A percentile compares a stretch with the other conserved stretches of the same genome.
Conservation (phyloP, 345 rosid species). For the Boechera stricta region DNA sequence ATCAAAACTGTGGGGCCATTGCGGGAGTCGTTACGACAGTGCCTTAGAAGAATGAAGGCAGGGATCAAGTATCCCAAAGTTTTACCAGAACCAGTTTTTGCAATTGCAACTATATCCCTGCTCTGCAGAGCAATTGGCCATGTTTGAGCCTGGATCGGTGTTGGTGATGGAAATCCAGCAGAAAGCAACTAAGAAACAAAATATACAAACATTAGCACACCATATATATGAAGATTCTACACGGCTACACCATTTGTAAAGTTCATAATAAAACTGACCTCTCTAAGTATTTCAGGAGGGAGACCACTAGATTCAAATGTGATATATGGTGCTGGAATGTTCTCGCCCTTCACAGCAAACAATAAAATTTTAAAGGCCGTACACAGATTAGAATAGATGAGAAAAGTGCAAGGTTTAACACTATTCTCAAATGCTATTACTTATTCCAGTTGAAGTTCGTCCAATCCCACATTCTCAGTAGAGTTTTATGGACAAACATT, state of each 20-base stretch:
- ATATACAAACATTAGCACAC: slow-evolving; percentile 17
- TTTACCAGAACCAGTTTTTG: slow-evolving; percentile 99
- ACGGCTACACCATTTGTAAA: not conserved
- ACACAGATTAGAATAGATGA: slow-evolving; percentile 19
- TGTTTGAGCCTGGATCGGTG: slow-evolving; percentile 99
- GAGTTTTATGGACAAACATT: slow-evolving; percentile 51
- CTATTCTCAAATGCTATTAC: slow-evolving; percentile 49
- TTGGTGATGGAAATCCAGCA: slow-evolving; percentile 90
- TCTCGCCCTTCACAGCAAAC: slow-evolving; percentile 71
- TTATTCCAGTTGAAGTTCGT: slow-evolving; percentile 50
- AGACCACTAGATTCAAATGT: slow-evolving; percentile 91
- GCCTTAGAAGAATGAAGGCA: slow-evolving; percentile 82
- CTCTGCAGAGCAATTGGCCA: slow-evolving; percentile 96
- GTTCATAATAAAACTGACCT: slow-evolving; percentile 58
- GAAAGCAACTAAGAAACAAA: slow-evolving; percentile 67
- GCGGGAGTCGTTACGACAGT: slow-evolving; percentile 66
- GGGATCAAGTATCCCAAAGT: slow-evolving; percentile 96
- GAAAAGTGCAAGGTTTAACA: slow-evolving; percentile 38
- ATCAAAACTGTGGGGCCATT: slow-evolving; percentile 91
- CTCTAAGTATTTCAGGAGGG: slow-evolving; percentile 90
- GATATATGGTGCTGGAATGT: slow-evolving; percentile 90
- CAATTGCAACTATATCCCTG: slow-evolving; percentile 95
- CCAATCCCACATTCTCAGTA: slow-evolving; percentile 46
- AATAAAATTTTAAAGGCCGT: slow-evolving; percentile 26
- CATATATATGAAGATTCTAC: not conserved